These are phyloP conservation scores for Colletotrichum sidae DNA, from an alignment of 2,329 filamentous ascomycete species.

Conservation along the genomic window DNA sequence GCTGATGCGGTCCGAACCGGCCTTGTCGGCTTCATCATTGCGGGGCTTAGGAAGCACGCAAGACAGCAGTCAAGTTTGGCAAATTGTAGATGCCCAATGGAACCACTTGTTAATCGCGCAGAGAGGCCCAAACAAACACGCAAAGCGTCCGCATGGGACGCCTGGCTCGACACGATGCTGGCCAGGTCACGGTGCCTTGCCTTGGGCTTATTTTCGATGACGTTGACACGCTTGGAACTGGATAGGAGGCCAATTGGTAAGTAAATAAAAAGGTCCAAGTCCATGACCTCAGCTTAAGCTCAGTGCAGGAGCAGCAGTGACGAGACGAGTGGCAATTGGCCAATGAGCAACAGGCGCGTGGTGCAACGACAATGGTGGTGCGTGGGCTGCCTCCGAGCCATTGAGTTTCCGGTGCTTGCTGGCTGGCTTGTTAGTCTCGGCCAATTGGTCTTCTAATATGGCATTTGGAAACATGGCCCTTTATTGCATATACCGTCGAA, in stretches of 20 bases:
- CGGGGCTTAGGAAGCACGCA: no score
- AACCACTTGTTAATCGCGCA: not conserved
- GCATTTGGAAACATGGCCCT: not conserved
- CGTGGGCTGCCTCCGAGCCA: constrained; percentile 12
- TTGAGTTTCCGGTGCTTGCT: not conserved
- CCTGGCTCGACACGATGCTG: constrained; percentile 23
- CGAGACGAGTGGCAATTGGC: constrained; percentile 24
- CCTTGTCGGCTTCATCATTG: no score
- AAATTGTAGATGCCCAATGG: constrained; percentile 12
- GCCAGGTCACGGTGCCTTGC: constrained; percentile 23
- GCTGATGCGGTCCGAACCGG: no score
- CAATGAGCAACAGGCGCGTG: constrained; percentile 27
- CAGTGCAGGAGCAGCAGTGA: no score
- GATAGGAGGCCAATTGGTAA: no score
- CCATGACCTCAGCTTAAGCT: no score
- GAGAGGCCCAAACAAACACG: constrained; percentile 29
- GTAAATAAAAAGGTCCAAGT: no score
- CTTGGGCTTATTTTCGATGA: constrained; percentile 6
- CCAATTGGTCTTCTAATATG: constrained; percentile 1
- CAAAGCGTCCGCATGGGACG: constrained; percentile 25
- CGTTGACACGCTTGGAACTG: no score
- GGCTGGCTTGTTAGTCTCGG: not conserved
- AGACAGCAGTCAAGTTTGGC: constrained; percentile 4
- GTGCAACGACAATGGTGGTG: not conserved
- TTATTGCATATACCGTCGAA: no score